Evolutionary conservation across 495 filamentous ascomycete species (phyloP).

Genomic region (Baudoinia panamericana): DNA sequence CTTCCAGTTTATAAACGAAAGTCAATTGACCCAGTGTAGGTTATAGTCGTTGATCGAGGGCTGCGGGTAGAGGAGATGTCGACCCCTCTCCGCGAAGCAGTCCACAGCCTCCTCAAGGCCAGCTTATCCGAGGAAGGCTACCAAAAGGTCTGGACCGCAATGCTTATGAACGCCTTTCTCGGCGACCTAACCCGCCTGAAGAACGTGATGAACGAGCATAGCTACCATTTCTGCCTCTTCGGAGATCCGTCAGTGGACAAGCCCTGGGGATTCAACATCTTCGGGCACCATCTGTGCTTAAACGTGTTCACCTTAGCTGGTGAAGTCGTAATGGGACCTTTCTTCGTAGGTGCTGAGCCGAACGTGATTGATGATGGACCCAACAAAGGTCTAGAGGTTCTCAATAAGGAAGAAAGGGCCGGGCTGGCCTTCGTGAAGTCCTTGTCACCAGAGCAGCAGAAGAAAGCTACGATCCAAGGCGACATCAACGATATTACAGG

Average conservation of each 20-base stretch:
- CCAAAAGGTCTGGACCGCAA: constrained; percentile 51
- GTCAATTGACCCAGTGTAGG: constrained; percentile 17
- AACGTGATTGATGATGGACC: constrained; percentile 56
- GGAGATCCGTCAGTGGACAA: constrained; percentile 35
- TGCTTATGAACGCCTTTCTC: constrained; percentile 69
- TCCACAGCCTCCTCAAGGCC: constrained; percentile 40
- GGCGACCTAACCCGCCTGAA: constrained; percentile 50
- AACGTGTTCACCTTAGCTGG: constrained; percentile 48
- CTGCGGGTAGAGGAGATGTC: constrained; percentile 50
- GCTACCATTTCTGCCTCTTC: constrained; percentile 63
- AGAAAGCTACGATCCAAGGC: constrained; percentile 55
- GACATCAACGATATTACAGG: constrained; percentile 28
- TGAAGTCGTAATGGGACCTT: constrained; percentile 52
- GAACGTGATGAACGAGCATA: constrained; percentile 55
- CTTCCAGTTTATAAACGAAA: not conserved
- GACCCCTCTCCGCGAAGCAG: constrained; percentile 31
- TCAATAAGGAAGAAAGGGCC: constrained; percentile 50
- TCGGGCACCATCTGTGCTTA: constrained; percentile 64
- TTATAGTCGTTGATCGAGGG: constrained; percentile 35
- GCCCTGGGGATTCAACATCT: constrained; percentile 63
- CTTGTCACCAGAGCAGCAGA: constrained; percentile 36
- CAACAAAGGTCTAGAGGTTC: constrained; percentile 45
- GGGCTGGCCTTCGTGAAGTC: constrained; percentile 57
- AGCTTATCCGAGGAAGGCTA: constrained; percentile 58
- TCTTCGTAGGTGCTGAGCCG: constrained; percentile 67